Evolutionary conservation across 2,329 filamentous ascomycete species (phyloP), one percentile per base, ranked within the genome.

Genomic region (Teratosphaeria viscida): DNA sequence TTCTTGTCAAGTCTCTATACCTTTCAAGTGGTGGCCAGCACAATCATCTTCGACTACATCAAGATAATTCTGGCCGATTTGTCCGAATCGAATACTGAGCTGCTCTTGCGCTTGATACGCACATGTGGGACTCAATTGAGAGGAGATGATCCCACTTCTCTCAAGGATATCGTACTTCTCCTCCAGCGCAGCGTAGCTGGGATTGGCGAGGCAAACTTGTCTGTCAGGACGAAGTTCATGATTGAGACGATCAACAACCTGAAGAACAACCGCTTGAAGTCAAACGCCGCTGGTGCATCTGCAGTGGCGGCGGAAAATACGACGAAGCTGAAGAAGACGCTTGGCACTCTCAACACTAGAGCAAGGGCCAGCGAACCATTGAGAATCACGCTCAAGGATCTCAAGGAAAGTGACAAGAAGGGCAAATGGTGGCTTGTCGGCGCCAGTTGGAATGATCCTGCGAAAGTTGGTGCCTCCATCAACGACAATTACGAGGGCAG

Each of bases 351-450:
- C 43, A 75, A 78, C 11, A 39, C 60, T 12, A 78, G 83, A 27
- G 27, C 68, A 82, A 90, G 90, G 64, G 85, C 87, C 7, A 87
- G 84, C 3, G 89, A 95, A 61, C 90, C 94, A 3, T 80, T 99
- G 61, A 85, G 90, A 8, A 86, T 96, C 60, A 85, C 88, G 11
- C 80, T 96, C 3, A 80, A 82, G 43, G 94, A 99, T 68, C 89
- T 99, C 57, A 85, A 85, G 63, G 84, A 92, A 62, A 87, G 87
- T 0, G 88, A 92, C 49, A 92, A 88, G 71, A 89, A 87, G 70
- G 94, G 94, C 0, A 96, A 96, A 77, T 99, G 94, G 94, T 99
- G 94, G 94, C 83, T 97, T 23, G 89, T 97, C 5, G 94, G 94
- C 57, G 92, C 94, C n/a, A 96, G 91, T 73, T 96, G 92, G 84